A percentile compares a stretch with the other conserved stretches of the same genome.
These are phyloP conservation scores for Rhexocercosporidium sp. DNA, from an alignment of 2,329 filamentous ascomycete genomes.

Conservation along the genomic window DNA sequence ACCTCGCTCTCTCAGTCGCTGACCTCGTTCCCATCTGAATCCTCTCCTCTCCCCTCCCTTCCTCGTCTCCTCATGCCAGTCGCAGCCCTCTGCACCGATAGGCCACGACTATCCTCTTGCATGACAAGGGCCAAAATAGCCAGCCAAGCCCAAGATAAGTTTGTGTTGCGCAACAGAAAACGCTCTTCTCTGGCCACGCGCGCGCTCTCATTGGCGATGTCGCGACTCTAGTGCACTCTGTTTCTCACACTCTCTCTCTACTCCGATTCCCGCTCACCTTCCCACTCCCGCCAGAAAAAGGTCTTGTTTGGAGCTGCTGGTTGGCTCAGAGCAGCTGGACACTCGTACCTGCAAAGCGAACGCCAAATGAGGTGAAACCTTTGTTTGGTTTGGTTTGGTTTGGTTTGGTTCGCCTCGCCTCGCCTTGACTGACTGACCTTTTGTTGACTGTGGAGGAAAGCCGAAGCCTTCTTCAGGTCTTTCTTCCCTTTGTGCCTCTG, in stretches of 20 bases:
- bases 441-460: not conserved
- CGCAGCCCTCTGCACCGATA: conserved; percentile 5
- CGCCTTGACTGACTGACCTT: not conserved
- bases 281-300: not conserved
- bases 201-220: not conserved
- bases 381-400: not conserved
- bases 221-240: conserved; percentile 2
- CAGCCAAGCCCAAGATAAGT: not conserved
- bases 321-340: not conserved
- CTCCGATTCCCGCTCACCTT: not conserved
- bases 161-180: conserved; percentile 11
- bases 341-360: not conserved
- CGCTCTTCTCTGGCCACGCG: not conserved
- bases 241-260: not conserved
- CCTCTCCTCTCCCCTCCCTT: not conserved
- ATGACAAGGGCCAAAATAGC: conserved; percentile 4
- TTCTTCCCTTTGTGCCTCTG: not conserved
- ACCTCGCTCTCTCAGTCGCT: conserved; percentile 8
- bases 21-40: conserved; percentile 4
- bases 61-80: conserved; percentile 1
- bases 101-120: conserved; percentile 3
- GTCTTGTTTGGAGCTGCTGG: not conserved
- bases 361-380: conserved; percentile 1
- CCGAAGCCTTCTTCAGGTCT: not conserved
- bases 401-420: not conserved